These are phyloP conservation scores for Talaromyces thailandensis DNA, from an alignment of 495 filamentous ascomycete genomes.

Conservation along the genomic window DNA sequence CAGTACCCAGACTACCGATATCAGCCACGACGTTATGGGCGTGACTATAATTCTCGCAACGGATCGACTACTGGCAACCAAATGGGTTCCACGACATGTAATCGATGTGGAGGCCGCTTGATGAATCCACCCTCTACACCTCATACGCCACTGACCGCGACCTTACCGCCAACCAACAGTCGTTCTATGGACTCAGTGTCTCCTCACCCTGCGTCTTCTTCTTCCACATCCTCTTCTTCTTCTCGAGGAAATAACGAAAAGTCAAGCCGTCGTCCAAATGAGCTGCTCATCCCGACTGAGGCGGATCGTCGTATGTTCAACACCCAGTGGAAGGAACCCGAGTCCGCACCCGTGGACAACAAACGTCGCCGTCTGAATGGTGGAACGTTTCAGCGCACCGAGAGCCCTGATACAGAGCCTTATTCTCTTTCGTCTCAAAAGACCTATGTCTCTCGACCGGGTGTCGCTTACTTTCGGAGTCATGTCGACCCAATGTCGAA, in stretches of 20 bases:
- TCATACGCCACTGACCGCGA: conserved; percentile 27
- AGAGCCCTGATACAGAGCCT: conserved; percentile 23
- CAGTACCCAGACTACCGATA: conserved; percentile 93
- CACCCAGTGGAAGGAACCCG: conserved; percentile 5
- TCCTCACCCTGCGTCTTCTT: background rate
- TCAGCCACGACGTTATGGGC: conserved; percentile 73
- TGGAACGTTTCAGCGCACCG: background rate
- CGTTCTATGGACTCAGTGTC: conserved; percentile 2
- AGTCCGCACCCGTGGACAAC: background rate
- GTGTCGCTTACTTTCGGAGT: conserved; percentile 19
- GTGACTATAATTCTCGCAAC: conserved; percentile 28
- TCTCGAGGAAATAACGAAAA: background rate
- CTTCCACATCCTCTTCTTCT: background rate
- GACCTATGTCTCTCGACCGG: conserved; percentile 20
- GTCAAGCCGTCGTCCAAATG: background rate
- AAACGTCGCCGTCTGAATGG: conserved; percentile 8
- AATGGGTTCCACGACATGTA: conserved; percentile 30
- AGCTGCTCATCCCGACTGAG: background rate
- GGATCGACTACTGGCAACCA: conserved; percentile 22
- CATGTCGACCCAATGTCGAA: conserved; percentile 19
- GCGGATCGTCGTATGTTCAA: background rate
- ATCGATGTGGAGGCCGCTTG: conserved; percentile 32
- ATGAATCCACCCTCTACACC: conserved; percentile 39
- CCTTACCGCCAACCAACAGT: conserved; percentile 5
- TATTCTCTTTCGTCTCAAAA: conserved; percentile 21